These are phyloP conservation scores for Fusarium globosum DNA, from an alignment of 2,329 filamentous ascomycete genomes.

Conservation along the genomic window DNA sequence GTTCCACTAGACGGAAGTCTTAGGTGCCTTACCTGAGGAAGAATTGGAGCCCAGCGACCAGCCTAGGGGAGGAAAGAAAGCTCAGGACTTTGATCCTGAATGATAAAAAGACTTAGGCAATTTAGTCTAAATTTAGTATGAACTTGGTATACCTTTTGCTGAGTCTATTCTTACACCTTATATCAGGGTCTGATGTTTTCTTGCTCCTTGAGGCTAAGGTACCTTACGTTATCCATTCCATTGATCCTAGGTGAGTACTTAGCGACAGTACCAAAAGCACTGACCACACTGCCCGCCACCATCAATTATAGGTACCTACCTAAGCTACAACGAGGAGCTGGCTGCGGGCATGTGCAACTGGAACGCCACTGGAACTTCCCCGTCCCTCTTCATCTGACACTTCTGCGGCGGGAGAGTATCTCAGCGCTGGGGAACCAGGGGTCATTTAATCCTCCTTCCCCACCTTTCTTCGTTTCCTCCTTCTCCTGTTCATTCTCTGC, in stretches of 20 bases:
- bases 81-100: neutral
- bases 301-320: neutral
- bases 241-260: neutral
- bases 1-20: constrained; percentile 19
- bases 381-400: constrained; percentile 31
- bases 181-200: neutral
- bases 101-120: neutral
- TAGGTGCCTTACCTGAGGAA: constrained; percentile 36
- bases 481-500: constrained; percentile 35
- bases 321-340: neutral
- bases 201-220: neutral
- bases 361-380: constrained; percentile 30
- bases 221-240: neutral
- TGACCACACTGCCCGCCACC: constrained; percentile 4
- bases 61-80: neutral
- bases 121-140: too few relatives aligned
- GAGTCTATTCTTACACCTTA: neutral
- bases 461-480: constrained; percentile 41
- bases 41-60: constrained; percentile 14
- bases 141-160: neutral
- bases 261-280: constrained; percentile 7
- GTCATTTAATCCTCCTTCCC: constrained; percentile 39
- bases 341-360: constrained; percentile 7
- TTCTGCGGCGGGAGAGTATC: constrained; percentile 25
- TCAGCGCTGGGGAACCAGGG: constrained; percentile 31